Base-by-base conservation (phyloP, 2,329 filamentous ascomycete genomes). In the Colletotrichum lupini region DNA sequence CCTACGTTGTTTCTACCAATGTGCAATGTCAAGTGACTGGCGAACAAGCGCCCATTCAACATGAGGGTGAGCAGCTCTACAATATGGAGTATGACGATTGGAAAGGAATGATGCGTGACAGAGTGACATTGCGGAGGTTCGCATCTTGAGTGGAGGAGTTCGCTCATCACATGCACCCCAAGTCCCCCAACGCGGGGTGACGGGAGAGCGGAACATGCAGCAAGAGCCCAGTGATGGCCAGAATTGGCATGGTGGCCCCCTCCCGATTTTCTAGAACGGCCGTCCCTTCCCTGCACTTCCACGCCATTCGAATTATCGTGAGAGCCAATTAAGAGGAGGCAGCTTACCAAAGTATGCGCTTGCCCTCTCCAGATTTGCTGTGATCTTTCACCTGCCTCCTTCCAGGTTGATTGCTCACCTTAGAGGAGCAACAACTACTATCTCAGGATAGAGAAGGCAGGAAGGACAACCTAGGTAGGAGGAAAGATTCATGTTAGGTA, bases 131-230 rank as follows among this genome's bases (percentile, higher is more conserved):
- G 60, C 56, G 55, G 67, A 37, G 28, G 71, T 72, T 72, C 68
- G 53, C 46, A 42, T 30, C n/a, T 53, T 59, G 24, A 72, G 72
- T 74, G 72, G 68, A 74, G 69, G 62, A 62, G 72, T 72, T 74
- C 68, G 62, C 42, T 42, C 72, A 58, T 73, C 72, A 72, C 72
- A 72, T 74, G 72, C 68, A 74, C 68, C 58, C 68, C 59, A 65
- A 52, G 72, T 62, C 67, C 62, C 58, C 68, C 59, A 65, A 52
- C 67, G 71, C 72, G 68, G 72, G 63, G 67, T 71, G 67, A 62
- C 56, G 56, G 70, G 58, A 32, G 55, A 55, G 37, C 53, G 49
- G 68, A 72, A 55, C 49, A 19, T 58, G 72, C 68, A 67, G 72
- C 32, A 26, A 26, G 26, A 30, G 59, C 37, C 37, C 37, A 42